Percentiles rank a stretch among this genome's conserved stretches.
These are phyloP conservation scores for Fereydounia khargensis DNA, from an alignment of 1,284 basidiomycete genomes.

Conservation along the genomic window DNA sequence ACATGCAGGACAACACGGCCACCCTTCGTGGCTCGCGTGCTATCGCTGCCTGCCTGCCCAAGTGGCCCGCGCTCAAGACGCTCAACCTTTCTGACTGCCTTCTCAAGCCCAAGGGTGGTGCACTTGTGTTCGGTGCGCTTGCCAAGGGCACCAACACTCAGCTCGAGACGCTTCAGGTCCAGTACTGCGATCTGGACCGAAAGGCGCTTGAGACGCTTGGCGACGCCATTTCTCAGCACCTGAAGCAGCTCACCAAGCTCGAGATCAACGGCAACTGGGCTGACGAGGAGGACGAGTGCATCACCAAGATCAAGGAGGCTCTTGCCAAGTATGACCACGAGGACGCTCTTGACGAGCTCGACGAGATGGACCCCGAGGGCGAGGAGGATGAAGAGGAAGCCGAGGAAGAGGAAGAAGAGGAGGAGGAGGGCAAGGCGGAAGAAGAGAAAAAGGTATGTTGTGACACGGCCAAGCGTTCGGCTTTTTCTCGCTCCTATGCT, in stretches of 20 bases:
- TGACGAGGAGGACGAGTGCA: constrained; percentile 53
- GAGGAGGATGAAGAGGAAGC: constrained; percentile 49
- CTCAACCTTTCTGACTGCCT: constrained; percentile 93
- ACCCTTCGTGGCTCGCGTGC: constrained; percentile 71
- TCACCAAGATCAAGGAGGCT: constrained; percentile 42
- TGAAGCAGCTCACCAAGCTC: constrained; percentile 33
- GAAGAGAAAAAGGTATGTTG: constrained; percentile 6
- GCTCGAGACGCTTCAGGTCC: constrained; percentile 45
- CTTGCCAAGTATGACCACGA: constrained; percentile 43
- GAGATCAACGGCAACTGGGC: constrained; percentile 57
- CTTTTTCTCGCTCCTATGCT: not conserved
- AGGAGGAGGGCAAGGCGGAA: constrained; percentile 14
- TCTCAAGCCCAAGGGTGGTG: constrained; percentile 65
- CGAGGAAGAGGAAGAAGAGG: constrained; percentile 33
- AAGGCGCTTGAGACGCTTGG: constrained; percentile 40
- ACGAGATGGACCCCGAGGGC: constrained; percentile 55
- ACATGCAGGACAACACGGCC: constrained; percentile 95
- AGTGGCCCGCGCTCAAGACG: constrained; percentile 70
- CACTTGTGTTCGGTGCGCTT: constrained; percentile 41
- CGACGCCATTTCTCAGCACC: constrained; percentile 34
- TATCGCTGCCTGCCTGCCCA: constrained; percentile 69
- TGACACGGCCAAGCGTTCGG: not conserved
- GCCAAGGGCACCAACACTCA: constrained; percentile 35
- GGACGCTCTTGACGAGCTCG: constrained; percentile 46
- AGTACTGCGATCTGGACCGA: constrained; percentile 53